These are phyloP conservation scores for Nicotiana rustica DNA, from an alignment of 305 asterid genomes.

Conservation along the genomic window DNA sequence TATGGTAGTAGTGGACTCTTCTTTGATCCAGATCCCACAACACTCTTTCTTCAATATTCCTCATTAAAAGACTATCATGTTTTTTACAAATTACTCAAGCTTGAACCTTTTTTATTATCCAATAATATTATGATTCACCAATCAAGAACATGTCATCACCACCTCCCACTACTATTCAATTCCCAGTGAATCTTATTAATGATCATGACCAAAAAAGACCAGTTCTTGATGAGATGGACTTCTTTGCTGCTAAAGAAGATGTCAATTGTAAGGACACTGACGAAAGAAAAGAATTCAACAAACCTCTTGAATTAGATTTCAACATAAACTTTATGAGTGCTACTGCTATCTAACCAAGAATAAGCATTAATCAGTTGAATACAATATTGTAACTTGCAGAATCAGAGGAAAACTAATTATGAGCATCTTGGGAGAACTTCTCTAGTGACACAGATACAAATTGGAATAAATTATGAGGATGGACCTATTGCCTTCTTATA, in stretches of 20 bases:
- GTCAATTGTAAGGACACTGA: background rate
- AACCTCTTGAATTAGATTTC: constrained; percentile 48
- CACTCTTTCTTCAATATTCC: background rate
- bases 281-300: constrained; percentile 33
- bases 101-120: constrained; percentile 22
- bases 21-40: constrained; percentile 76
- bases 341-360: no score
- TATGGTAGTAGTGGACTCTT: constrained; percentile 81
- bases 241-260: constrained; percentile 61
- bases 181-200: constrained; percentile 58
- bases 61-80: background rate
- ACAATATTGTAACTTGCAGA: no score
- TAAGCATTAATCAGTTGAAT: no score
- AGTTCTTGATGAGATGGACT: constrained; percentile 70
- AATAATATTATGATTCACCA: constrained; percentile 24
- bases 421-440: no score
- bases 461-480: no score
- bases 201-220: constrained; percentile 38
- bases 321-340: no score
- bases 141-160: constrained; percentile 36
- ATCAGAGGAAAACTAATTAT: no score
- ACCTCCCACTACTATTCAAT: constrained; percentile 63
- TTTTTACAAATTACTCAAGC: constrained; percentile 21
- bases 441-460: no score
- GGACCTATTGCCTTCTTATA: no score